Evolutionary conservation across 2,329 filamentous ascomycete species (phyloP).

Genomic region (Plenodomus tracheiphilus): DNA sequence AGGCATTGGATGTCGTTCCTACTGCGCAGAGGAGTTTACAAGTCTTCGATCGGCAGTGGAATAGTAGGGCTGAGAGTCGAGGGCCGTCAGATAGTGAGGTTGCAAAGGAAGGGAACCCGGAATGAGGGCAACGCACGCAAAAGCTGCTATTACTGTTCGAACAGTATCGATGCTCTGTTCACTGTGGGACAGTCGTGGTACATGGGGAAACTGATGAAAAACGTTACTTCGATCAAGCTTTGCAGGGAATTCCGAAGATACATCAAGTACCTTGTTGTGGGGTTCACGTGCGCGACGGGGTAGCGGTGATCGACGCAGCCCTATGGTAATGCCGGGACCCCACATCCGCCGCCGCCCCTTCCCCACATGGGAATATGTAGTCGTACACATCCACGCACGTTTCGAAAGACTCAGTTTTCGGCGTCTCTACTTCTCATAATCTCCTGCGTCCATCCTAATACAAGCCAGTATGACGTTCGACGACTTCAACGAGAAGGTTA

Average conservation of each 20-base stretch:
- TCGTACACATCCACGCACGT: slow-evolving; percentile 5
- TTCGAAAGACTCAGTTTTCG: background rate
- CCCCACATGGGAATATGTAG: slow-evolving; percentile 27
- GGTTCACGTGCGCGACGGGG: background rate
- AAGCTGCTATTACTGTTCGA: too few species aligned
- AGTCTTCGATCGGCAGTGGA: slow-evolving; percentile 45
- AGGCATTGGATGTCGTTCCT: slow-evolving; percentile 54
- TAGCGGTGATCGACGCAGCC: slow-evolving; percentile 2
- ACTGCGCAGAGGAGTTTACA: slow-evolving; percentile 45
- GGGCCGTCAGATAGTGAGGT: background rate
- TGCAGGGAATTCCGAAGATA: background rate
- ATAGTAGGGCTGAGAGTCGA: slow-evolving; percentile 12
- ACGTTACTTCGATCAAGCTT: too few species aligned
- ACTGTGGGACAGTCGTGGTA: too few species aligned
- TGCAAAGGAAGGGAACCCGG: background rate
- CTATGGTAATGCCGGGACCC: slow-evolving; percentile 24
- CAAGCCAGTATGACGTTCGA: slow-evolving; percentile 32
- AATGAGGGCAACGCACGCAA: too few species aligned
- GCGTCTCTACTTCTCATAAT: background rate
- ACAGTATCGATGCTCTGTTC: too few species aligned
- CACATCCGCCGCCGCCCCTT: slow-evolving; percentile 22
- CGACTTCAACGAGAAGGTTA: slow-evolving; percentile 37
- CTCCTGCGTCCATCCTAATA: background rate
- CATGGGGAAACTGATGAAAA: too few species aligned
- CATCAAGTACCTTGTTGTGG: background rate